Evolutionary conservation across 139 green algal genomes (phyloP).

Genomic region (Auxenochlorella pyrenoidosa): DNA sequence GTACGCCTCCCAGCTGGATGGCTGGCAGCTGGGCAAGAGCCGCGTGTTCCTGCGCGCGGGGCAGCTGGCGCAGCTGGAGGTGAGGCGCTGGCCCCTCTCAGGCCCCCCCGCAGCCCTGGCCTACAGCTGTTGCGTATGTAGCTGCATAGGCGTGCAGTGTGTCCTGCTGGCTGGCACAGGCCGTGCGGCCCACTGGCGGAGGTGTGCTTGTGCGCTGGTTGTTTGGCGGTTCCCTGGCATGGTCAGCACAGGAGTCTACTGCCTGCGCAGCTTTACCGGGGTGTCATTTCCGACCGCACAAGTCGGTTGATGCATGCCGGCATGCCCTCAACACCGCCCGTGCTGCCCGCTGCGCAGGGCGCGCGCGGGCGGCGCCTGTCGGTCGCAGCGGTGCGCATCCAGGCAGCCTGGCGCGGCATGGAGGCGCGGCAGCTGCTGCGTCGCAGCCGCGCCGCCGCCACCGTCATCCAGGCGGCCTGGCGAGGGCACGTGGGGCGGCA

Average conservation of each 20-base stretch:
- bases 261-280: neutral
- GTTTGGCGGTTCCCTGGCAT: neutral
- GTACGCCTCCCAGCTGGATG: slow-evolving; percentile 39
- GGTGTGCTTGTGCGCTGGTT: no score
- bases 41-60: slow-evolving; percentile 81
- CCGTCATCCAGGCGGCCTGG: slow-evolving; percentile 60
- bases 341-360: slow-evolving; percentile 43
- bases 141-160: no score
- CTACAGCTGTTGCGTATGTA: no score
- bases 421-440: slow-evolving; percentile 36
- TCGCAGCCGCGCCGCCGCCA: slow-evolving; percentile 13
- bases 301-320: neutral
- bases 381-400: slow-evolving; percentile 52
- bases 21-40: slow-evolving; percentile 81
- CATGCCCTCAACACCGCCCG: no score
- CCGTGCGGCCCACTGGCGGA: no score
- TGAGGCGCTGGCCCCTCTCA: neutral
- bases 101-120: no score
- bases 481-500: slow-evolving; percentile 39
- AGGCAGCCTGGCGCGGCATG: slow-evolving; percentile 48
- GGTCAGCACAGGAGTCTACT: neutral
- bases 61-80: slow-evolving; percentile 68
- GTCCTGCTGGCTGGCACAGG: no score
- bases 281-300: no score
- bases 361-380: slow-evolving; percentile 45